phyloP scores from a whole-genome alignment of 208 protist genomes.

The Trypanosoma platydactyli region DNA sequence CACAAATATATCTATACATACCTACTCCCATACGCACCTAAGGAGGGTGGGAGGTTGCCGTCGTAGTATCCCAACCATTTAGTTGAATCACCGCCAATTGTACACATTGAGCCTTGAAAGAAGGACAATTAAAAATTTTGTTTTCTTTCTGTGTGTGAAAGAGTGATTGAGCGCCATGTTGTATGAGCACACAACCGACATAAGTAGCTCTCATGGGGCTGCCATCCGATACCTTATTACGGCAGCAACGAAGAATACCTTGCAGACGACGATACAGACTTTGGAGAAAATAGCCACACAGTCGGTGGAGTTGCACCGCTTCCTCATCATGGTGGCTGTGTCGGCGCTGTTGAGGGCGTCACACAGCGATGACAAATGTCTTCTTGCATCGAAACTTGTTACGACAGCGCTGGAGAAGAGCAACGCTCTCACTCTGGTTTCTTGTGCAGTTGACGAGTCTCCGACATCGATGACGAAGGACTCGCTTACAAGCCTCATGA shows the following conservation, averaged over 20 bases:
- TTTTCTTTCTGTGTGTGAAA: too few relatives aligned
- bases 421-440: constrained; percentile 66
- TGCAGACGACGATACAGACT: constrained; percentile 68
- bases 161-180: constrained; percentile 40
- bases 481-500: constrained; percentile 57
- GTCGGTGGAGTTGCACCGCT: constrained; percentile 59
- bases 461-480: constrained; percentile 41
- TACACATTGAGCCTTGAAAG: neutral
- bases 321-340: constrained; percentile 45
- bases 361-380: constrained; percentile 33
- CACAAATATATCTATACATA: neutral
- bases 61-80: too few relatives aligned
- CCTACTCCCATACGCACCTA: too few relatives aligned
- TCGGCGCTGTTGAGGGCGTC: constrained; percentile 29
- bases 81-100: too few relatives aligned
- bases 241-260: constrained; percentile 66
- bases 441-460: constrained; percentile 46
- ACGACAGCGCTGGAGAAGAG: constrained; percentile 54
- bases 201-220: constrained; percentile 62
- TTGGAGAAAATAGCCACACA: constrained; percentile 67
- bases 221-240: constrained; percentile 72
- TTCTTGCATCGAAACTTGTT: constrained; percentile 64
- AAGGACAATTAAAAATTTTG: neutral
- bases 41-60: too few relatives aligned
- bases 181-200: constrained; percentile 78